Evolutionary conservation across 2,329 filamentous ascomycete species (phyloP), one percentile per base, ranked within the genome.

Genomic region (Dactylonectria macrodidyma): DNA sequence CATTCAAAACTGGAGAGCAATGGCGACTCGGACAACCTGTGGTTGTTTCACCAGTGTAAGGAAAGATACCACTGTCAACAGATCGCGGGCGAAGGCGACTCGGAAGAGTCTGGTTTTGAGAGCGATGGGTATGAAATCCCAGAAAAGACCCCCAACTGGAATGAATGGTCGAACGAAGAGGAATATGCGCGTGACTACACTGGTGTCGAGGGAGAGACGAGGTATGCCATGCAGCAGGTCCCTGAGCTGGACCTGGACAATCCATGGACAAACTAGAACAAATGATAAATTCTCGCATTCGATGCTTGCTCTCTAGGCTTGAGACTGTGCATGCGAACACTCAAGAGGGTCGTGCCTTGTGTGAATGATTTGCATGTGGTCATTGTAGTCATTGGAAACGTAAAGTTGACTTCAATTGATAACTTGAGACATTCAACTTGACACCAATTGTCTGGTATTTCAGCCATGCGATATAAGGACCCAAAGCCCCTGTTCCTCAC

Each of bases 241-340:
- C n/a, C 14, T 1, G 41, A 44, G 7, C 16, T 44, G 41, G 14
- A 44, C 14, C 41, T 44, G 1, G 41, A 44, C 5, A 44, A 44
- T 44, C 41, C 41, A 19, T 44, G 41, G 41, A 3, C 8, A 8
- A 6, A 44, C 9, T 10, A 38, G 36, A 38, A 38, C 5, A 38
- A 38, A 3, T 3, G 36, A 38, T 38, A 2, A 10, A 10, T 38
- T 10, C 1, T 38, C 3, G 9, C 12, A 38, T 2, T 38, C 36
- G 1, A 30, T 30, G 2, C 1, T 19, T 19, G 1, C 19, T 19
- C 19, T 19, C 19, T 19, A 19, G 19, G 19, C 19, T 19, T 19
- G 1, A 1, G 1, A 19, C 19, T 1, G 19, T 19, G 19, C 1
- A 1, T 19, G 19, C 19, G 1, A 19, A 19, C 19, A 19, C 1